Percentiles rank a stretch among this genome's conserved stretches.
phyloP scores from a whole-genome alignment of 1,139 yeast species.

The Zygosaccharomyces sapae region DNA sequence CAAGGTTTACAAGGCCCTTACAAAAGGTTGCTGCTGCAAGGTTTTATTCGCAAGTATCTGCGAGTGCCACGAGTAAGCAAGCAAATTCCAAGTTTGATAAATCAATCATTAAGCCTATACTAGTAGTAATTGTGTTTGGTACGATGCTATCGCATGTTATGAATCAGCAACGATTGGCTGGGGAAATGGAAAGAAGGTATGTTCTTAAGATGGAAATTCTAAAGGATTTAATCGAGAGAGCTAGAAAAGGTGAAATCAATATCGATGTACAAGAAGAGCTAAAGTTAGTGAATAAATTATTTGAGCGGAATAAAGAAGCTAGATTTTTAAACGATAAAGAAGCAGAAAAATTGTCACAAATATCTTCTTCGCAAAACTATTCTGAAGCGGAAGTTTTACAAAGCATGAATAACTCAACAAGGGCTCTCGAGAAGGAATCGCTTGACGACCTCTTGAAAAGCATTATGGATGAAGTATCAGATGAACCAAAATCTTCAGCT shows the following conservation, averaged over 20 bases:
- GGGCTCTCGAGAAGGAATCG: conserved; percentile 24
- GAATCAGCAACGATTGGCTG: conserved; percentile 39
- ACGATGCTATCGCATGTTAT: conserved; percentile 38
- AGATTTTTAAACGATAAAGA: conserved; percentile 20
- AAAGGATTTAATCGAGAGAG: conserved; percentile 32
- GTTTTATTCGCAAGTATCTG: conserved; percentile 7
- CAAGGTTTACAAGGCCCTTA: not conserved
- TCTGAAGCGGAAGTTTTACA: conserved; percentile 14
- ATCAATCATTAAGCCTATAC: conserved; percentile 33
- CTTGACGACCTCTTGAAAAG: conserved; percentile 29
- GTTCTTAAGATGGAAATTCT: conserved; percentile 33
- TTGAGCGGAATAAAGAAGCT: conserved; percentile 23
- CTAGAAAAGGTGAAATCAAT: conserved; percentile 27
- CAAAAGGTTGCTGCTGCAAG: not conserved
- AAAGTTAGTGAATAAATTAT: conserved; percentile 35
- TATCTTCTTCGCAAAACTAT: conserved; percentile 7
- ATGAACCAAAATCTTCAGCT: conserved; percentile 3
- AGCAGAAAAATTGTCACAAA: conserved; percentile 11
- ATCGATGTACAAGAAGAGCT: conserved; percentile 36
- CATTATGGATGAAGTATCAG: conserved; percentile 25
- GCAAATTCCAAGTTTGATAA: conserved; percentile 33
- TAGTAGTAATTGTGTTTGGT: conserved; percentile 36
- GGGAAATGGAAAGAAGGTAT: conserved; percentile 40
- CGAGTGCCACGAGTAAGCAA: conserved; percentile 4
- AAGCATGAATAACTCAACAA: conserved; percentile 16